Evolutionary conservation across 108 stramenopile species (phyloP).

Genomic region (Pelagomonas calceolata): DNA sequence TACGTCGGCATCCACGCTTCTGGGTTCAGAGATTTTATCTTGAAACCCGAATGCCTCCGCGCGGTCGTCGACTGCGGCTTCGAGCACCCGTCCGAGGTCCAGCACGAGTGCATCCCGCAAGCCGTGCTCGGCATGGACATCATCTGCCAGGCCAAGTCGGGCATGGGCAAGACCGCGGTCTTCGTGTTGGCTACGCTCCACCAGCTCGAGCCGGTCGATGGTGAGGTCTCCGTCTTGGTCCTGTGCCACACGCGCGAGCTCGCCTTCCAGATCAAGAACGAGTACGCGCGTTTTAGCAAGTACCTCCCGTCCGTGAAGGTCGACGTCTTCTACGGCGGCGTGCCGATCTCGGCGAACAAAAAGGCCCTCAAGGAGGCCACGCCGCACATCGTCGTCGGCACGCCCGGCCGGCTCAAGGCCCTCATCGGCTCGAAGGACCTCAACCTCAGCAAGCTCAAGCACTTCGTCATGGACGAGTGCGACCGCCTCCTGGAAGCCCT

Average conservation of each 20-base stretch:
- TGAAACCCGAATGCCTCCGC: constrained; percentile 96
- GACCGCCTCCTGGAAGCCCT: constrained; percentile 92
- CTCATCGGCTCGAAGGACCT: constrained; percentile 81
- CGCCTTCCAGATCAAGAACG: constrained; percentile 98
- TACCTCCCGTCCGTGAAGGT: constrained; percentile 92
- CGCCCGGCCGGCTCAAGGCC: constrained; percentile 88
- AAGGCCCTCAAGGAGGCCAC: constrained; percentile 15
- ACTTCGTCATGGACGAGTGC: constrained; percentile 99
- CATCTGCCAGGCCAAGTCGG: constrained; percentile 98
- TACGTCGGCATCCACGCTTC: constrained; percentile 97
- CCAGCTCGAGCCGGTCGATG: constrained; percentile 51
- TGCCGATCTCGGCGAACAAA: constrained; percentile 29
- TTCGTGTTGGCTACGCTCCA: constrained; percentile 97
- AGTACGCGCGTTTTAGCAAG: constrained; percentile 98
- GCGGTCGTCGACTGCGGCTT: constrained; percentile 98
- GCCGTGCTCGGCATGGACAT: constrained; percentile 98
- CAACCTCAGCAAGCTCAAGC: constrained; percentile 85
- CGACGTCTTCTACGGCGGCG: constrained; percentile 96
- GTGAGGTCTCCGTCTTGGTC: constrained; percentile 47
- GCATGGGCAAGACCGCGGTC: constrained; percentile 99
- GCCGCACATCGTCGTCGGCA: constrained; percentile 91
- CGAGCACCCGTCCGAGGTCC: constrained; percentile 96
- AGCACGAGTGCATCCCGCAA: constrained; percentile 98
- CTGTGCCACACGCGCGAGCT: constrained; percentile 98
- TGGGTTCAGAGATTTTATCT: constrained; percentile 95